A percentile compares a stretch with the other conserved stretches of the same genome.
Conservation (phyloP, 148 eudicot genomes). For the Tetragonia tetragonoides region DNA sequence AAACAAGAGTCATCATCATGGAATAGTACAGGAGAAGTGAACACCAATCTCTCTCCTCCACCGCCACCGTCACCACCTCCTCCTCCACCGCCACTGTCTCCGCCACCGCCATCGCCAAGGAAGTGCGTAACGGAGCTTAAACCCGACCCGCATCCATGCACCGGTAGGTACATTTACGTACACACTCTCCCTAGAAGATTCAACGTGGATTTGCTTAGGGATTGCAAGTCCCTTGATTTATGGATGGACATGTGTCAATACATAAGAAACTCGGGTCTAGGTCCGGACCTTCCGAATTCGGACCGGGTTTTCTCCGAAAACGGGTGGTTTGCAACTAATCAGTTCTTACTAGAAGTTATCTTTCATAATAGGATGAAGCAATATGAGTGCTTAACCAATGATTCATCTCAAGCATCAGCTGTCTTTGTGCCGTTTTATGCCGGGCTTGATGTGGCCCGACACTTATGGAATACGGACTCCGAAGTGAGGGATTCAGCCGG, state of each 20-base stretch:
- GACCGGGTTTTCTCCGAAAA: slow-evolving; percentile 30
- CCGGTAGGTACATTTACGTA: slow-evolving; percentile 31
- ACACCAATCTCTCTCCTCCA: slow-evolving; percentile 19
- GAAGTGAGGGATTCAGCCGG: slow-evolving; percentile 43
- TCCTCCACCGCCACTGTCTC: slow-evolving; percentile 20
- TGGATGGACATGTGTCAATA: slow-evolving; percentile 53
- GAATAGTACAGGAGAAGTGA: slow-evolving; percentile 12
- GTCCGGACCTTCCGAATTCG: slow-evolving; percentile 23
- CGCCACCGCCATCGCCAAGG: slow-evolving; percentile 26
- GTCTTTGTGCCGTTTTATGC: slow-evolving; percentile 71
- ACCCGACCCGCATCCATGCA: slow-evolving; percentile 28
- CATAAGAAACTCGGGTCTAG: slow-evolving; percentile 39
- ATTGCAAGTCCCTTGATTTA: slow-evolving; percentile 30
- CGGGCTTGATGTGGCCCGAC: slow-evolving; percentile 65
- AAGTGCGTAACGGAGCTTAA: slow-evolving; percentile 18
- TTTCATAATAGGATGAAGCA: slow-evolving; percentile 52
- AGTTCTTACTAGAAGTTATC: slow-evolving; percentile 45
- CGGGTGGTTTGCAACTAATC: slow-evolving; percentile 46
- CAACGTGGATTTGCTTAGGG: slow-evolving; percentile 41
- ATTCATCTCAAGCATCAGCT: slow-evolving; percentile 60
- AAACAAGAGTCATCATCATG: slow-evolving; percentile 21
- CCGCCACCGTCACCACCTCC: slow-evolving; percentile 25
- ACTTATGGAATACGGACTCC: slow-evolving; percentile 53
- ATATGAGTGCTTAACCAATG: slow-evolving; percentile 58
- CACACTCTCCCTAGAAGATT: slow-evolving; percentile 47